Evolutionary conservation across 1,284 basidiomycete genomes (phyloP).

Genomic region (Trichosporon ovoides): DNA sequence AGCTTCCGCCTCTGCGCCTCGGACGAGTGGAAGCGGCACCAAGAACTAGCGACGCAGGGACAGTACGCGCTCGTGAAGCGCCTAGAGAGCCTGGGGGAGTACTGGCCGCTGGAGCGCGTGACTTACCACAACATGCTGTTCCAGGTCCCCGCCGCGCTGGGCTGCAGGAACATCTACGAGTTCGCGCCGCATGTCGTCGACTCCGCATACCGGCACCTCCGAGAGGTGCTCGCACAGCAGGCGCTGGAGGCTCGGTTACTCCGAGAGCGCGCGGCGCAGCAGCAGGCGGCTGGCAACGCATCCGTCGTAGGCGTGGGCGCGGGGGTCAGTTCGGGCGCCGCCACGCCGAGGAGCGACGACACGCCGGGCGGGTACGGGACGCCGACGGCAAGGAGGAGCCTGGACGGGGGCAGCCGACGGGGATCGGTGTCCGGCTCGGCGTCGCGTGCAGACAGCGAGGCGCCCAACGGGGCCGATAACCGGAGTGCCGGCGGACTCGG

Average conservation of each 20-base stretch:
- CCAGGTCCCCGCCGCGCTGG: slow-evolving; percentile 30
- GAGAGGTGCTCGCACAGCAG: background rate
- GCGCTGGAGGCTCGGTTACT: background rate
- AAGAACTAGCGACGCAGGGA: slow-evolving; percentile 19
- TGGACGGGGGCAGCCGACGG: background rate
- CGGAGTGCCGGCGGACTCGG: too few species aligned
- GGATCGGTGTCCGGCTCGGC: too few species aligned
- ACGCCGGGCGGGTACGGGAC: background rate
- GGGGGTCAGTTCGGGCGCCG: background rate
- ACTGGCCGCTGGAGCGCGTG: slow-evolving; percentile 13
- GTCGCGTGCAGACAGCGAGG: too few species aligned
- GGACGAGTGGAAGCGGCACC: slow-evolving; percentile 27
- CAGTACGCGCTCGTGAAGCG: slow-evolving; percentile 26
- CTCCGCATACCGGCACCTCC: background rate
- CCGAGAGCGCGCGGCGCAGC: background rate
- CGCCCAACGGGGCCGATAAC: too few species aligned
- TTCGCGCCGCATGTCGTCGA: slow-evolving; percentile 29
- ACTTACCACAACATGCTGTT: slow-evolving; percentile 30
- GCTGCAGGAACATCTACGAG: slow-evolving; percentile 28
- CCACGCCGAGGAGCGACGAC: background rate
- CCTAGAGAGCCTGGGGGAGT: slow-evolving; percentile 17
- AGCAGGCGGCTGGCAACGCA: background rate
- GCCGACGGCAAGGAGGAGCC: background rate
- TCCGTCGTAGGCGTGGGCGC: background rate
- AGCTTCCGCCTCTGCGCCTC: slow-evolving; percentile 25